These are phyloP conservation scores for Suillus fuscotomentosus DNA, from an alignment of 768 basidiomycete species.

Conservation along the genomic window DNA sequence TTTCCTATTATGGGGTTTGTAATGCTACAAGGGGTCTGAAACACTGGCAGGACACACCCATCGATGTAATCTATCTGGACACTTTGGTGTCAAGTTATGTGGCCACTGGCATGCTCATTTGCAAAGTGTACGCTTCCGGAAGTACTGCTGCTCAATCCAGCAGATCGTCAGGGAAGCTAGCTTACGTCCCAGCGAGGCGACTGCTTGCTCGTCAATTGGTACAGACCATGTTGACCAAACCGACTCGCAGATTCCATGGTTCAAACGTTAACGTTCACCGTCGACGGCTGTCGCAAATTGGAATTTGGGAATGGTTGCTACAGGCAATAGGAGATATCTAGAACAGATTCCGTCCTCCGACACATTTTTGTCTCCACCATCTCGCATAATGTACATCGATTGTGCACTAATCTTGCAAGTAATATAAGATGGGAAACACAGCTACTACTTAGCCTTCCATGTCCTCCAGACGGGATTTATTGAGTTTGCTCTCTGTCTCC, in stretches of 20 bases:
- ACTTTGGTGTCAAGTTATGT: too few relatives aligned
- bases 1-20: too few relatives aligned
- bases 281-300: too few relatives aligned
- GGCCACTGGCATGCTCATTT: too few relatives aligned
- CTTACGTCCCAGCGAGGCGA: not conserved
- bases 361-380: not conserved
- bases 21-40: too few relatives aligned
- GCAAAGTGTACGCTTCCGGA: too few relatives aligned
- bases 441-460: constrained; percentile 44
- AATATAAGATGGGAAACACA: not conserved
- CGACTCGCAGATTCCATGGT: not conserved
- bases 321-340: not conserved
- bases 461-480: constrained; percentile 47
- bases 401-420: not conserved
- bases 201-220: not conserved
- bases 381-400: constrained; percentile 1
- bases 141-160: too few relatives aligned
- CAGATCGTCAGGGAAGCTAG: too few relatives aligned
- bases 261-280: not conserved
- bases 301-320: not conserved
- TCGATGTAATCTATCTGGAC: too few relatives aligned
- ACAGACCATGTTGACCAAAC: not conserved
- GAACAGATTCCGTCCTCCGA: not conserved
- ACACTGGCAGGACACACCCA: too few relatives aligned
- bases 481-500: constrained; percentile 31